Evolutionary conservation across 257 asterid genomes (phyloP).

Genomic region (Solanum ossicruentum): DNA sequence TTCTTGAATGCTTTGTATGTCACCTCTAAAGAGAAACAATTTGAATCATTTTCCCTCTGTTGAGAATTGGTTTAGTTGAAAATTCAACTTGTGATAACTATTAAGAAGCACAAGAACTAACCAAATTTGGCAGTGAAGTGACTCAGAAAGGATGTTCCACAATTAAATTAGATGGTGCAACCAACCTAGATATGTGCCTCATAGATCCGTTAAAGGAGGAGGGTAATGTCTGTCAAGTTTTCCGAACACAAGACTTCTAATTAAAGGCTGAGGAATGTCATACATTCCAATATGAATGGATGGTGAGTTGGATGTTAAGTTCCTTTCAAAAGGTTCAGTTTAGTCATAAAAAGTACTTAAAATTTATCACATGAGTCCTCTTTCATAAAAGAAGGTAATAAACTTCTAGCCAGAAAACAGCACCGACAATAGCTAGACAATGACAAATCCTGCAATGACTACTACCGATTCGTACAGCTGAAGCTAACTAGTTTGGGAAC

Average conservation of each 20-base stretch:
- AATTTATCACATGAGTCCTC: neutral
- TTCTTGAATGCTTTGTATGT: neutral
- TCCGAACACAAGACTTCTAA: neutral
- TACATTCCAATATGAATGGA: too few species aligned
- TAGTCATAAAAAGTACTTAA: neutral
- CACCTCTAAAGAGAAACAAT: neutral
- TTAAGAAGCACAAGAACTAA: too few species aligned
- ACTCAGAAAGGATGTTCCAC: neutral
- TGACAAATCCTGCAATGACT: neutral
- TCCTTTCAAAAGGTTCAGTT: neutral
- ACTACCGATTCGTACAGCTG: neutral
- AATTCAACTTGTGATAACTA: too few species aligned
- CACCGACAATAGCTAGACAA: neutral
- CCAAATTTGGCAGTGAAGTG: neutral
- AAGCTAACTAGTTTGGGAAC: neutral
- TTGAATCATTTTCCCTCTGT: neutral
- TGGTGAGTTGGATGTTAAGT: neutral
- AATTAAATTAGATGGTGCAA: neutral
- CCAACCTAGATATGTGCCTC: neutral
- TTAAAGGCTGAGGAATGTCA: too few species aligned
- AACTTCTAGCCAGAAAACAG: neutral
- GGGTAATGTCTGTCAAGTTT: neutral
- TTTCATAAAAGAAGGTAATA: neutral
- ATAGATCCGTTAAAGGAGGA: neutral
- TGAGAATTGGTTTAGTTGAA: neutral